These are phyloP conservation scores for Trichoderma atrobrunneum DNA, from an alignment of 2,329 filamentous ascomycete species.

Conservation along the genomic window DNA sequence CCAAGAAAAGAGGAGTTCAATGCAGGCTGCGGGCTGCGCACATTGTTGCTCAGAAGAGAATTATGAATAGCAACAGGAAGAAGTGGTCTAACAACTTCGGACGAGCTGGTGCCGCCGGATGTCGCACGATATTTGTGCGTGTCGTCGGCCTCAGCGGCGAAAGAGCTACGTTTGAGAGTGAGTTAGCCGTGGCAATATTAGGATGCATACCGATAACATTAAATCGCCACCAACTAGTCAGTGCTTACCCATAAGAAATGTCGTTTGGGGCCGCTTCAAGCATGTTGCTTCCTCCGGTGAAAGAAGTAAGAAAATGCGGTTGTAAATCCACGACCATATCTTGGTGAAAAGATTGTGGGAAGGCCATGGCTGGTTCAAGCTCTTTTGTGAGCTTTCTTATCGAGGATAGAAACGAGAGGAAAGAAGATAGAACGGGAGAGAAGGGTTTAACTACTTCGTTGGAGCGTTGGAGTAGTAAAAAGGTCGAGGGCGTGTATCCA, in stretches of 20 bases:
- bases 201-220: not conserved
- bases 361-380: not conserved
- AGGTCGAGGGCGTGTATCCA: not conserved
- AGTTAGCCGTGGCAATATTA: not conserved
- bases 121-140: not conserved
- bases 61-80: not conserved
- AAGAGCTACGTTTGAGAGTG: not conserved
- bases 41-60: not conserved
- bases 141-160: not conserved
- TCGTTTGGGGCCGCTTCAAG: not conserved
- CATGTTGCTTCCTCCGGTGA: not conserved
- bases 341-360: not conserved
- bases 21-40: not conserved
- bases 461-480: not conserved
- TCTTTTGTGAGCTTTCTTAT: not conserved
- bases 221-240: conserved; percentile 8
- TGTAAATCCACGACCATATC: not conserved
- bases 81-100: not conserved
- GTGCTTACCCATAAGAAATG: not conserved
- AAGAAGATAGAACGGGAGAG: not conserved
- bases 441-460: not conserved
- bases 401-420: not conserved
- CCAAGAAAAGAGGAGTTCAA: not conserved
- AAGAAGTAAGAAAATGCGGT: not conserved
- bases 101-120: not conserved